A percentile compares a stretch with the other conserved stretches of the same genome.
Conservation (phyloP, 2,329 filamentous ascomycete species). For the Arthrocladium fulminans region DNA sequence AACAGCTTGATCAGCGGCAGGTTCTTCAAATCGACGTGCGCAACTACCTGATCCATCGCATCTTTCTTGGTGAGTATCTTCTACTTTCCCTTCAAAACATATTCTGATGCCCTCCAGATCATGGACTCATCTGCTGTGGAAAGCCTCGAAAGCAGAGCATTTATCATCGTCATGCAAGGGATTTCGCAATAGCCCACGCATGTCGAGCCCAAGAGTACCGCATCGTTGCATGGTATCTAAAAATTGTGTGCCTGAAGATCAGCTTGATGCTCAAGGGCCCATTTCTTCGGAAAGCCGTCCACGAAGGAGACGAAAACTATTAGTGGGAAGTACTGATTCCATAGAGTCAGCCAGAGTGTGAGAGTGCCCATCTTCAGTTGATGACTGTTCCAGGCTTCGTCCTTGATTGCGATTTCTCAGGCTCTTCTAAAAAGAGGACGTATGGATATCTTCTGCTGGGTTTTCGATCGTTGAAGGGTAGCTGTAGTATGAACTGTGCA, state of each 20-base stretch:
- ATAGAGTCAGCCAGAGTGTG: not conserved
- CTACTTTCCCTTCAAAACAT: not conserved
- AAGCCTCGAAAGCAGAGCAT: not conserved
- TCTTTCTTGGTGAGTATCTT: not conserved
- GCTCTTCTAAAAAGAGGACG: not conserved
- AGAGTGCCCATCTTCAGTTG: slow-evolving; percentile 1
- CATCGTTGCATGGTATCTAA: not conserved
- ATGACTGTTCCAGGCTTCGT: not conserved
- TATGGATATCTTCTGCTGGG: too few species aligned
- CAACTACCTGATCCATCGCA: not conserved
- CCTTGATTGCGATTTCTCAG: not conserved
- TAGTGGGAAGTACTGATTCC: not conserved
- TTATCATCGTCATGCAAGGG: not conserved
- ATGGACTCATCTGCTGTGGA: not conserved
- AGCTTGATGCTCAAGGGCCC: not conserved
- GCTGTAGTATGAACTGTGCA: too few species aligned
- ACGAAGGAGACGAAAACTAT: slow-evolving; percentile 4
- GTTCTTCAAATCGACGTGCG: not conserved
- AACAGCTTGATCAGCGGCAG: not conserved
- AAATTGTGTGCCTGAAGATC: not conserved
- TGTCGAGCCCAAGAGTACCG: not conserved
- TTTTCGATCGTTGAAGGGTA: too few species aligned
- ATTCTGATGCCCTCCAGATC: not conserved
- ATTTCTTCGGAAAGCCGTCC: not conserved
- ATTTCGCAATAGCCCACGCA: slow-evolving; percentile 2